A percentile compares a stretch with the other conserved stretches of the same genome.
phyloP scores from a whole-genome alignment of 2,329 filamentous ascomycete species.

The Gyromitra esculenta region DNA sequence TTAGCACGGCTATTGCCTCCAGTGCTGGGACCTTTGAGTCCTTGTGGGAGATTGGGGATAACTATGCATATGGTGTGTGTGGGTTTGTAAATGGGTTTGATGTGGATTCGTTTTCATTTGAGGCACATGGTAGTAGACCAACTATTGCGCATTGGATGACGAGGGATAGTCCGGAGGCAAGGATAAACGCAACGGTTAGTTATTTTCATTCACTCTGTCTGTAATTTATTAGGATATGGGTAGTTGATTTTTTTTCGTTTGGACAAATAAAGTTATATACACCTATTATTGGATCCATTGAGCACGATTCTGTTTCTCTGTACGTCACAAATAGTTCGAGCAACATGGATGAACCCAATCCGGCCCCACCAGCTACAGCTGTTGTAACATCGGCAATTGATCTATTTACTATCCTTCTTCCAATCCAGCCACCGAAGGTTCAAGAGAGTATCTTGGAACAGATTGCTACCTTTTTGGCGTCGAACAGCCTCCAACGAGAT shows the following conservation, averaged over 20 bases:
- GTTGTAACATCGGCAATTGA: conserved; percentile 95
- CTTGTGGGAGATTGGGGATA: conserved; percentile 94
- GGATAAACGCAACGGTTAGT: conserved; percentile 62
- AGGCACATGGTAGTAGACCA: conserved; percentile 53
- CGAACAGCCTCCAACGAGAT: conserved; percentile 81
- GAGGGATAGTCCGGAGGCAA: conserved; percentile 55
- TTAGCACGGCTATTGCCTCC: conserved; percentile 91
- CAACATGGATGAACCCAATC: conserved; percentile 64
- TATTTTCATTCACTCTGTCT: conserved; percentile 28
- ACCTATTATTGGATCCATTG: conserved; percentile 70
- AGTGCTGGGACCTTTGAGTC: conserved; percentile 90
- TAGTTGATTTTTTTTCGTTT: conserved; percentile 49
- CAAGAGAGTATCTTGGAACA: conserved; percentile 97
- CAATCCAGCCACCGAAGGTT: conserved; percentile 86
- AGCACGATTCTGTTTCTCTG: conserved; percentile 86
- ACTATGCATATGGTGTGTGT: conserved; percentile 92
- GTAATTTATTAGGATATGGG: conserved; percentile 19
- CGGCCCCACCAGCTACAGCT: conserved; percentile 85
- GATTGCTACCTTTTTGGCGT: conserved; percentile 86
- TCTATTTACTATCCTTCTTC: conserved; percentile 89
- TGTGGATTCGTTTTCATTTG: conserved; percentile 74
- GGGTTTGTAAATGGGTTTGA: conserved; percentile 82
- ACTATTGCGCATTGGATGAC: conserved; percentile 59
- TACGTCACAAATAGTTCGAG: conserved; percentile 70
- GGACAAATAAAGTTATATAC: conserved; percentile 57